Conservation (phyloP, 305 asterid species). For the Solanum aculeatissimum region DNA sequence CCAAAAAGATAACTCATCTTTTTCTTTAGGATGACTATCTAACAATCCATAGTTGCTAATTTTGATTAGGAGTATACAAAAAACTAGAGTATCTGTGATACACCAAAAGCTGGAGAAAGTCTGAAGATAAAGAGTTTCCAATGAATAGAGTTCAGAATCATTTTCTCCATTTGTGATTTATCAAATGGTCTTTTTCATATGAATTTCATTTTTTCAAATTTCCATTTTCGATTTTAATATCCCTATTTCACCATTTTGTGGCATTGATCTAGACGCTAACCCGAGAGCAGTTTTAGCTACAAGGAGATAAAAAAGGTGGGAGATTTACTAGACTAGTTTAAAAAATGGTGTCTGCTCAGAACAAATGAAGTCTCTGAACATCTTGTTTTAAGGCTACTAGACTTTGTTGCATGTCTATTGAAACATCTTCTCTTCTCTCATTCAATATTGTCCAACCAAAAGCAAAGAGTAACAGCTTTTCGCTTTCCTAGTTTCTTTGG, state of each 20-base stretch:
- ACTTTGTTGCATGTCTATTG: neutral
- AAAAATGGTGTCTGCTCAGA: neutral
- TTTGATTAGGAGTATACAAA: neutral
- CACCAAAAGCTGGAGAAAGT: neutral
- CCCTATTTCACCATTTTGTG: neutral
- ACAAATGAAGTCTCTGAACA: neutral
- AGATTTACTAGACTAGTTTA: neutral
- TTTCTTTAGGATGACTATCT: neutral
- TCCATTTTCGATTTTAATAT: neutral
- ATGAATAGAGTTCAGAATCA: neutral
- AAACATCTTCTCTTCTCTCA: neutral
- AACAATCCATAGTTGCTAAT: neutral
- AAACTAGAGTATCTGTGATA: neutral
- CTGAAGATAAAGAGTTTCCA: neutral
- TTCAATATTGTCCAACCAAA: neutral
- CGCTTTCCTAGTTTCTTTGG: neutral
- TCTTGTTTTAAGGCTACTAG: neutral
- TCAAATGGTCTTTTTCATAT: neutral
- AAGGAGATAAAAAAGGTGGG: neutral
- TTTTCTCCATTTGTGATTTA: neutral
- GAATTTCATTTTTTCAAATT: neutral
- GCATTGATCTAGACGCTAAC: neutral
- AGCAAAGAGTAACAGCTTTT: neutral
- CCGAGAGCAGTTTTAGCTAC: neutral
- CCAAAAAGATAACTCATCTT: neutral